Conservation (phyloP, 2,329 filamentous ascomycete species). For the Neonectria faginata region DNA sequence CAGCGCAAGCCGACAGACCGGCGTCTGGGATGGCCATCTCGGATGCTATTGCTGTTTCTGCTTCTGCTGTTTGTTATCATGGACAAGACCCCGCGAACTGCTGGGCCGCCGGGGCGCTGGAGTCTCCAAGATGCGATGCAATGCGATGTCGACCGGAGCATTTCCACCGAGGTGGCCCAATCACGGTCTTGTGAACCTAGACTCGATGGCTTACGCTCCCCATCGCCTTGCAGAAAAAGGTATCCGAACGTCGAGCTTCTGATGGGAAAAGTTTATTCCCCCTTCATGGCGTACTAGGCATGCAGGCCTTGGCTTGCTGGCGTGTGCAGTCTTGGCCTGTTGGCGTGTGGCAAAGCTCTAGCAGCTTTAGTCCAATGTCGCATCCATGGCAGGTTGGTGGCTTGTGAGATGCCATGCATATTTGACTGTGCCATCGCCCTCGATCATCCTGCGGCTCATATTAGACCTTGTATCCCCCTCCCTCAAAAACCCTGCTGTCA, state of each 20-base stretch:
- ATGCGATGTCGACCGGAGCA: conserved; percentile 1
- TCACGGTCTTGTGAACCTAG: conserved; percentile 2
- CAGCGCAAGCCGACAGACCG: conserved; percentile 10
- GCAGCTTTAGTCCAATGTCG: conserved; percentile 15
- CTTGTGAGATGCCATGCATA: conserved; percentile 28
- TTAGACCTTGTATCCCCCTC: not conserved
- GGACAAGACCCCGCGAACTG: not conserved
- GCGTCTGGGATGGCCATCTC: conserved; percentile 4
- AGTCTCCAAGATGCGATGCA: conserved; percentile 12
- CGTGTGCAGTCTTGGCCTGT: conserved; percentile 18
- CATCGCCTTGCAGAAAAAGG: conserved; percentile 14
- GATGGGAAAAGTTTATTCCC: conserved; percentile 44
- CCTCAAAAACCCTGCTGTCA: conserved; percentile 4
- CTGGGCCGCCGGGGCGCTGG: not conserved
- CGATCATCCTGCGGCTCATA: not conserved
- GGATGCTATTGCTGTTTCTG: not conserved
- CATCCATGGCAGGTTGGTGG: conserved; percentile 17
- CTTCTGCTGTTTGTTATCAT: not conserved
- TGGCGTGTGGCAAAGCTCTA: conserved; percentile 31
- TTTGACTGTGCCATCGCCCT: conserved; percentile 30
- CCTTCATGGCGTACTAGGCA: conserved; percentile 31
- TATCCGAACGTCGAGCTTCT: conserved; percentile 32
- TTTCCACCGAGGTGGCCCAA: not conserved
- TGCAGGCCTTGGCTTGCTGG: conserved; percentile 23
- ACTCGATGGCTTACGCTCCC: not conserved